A percentile compares a stretch with the other conserved stretches of the same genome.
These are phyloP conservation scores for Suillus fuscotomentosus DNA, from an alignment of 768 basidiomycete genomes.

Conservation along the genomic window DNA sequence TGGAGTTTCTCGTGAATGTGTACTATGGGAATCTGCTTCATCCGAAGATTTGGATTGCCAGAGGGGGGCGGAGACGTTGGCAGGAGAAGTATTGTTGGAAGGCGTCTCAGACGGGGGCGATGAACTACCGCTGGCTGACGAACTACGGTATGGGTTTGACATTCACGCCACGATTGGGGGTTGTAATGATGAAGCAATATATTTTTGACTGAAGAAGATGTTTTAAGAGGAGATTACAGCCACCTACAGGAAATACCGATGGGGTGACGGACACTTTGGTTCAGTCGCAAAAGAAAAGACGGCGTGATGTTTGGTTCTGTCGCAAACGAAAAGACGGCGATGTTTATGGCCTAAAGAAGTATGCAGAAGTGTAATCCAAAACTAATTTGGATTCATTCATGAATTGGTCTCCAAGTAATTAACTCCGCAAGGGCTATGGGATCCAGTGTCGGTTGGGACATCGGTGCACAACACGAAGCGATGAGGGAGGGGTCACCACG, in stretches of 20 bases:
- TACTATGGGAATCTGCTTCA: conserved; percentile 25
- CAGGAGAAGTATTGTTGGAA: conserved; percentile 45
- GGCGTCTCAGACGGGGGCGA: conserved; percentile 47
- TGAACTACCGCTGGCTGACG: conserved; percentile 46
- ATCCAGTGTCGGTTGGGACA: conserved; percentile 12
- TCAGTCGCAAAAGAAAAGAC: conserved; percentile 22
- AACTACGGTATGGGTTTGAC: conserved; percentile 49
- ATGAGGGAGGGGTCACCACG: conserved; percentile 12
- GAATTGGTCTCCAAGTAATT: conserved; percentile 27
- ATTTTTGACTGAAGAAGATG: conserved; percentile 20
- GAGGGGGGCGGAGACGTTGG: conserved; percentile 36
- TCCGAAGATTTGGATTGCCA: conserved; percentile 36
- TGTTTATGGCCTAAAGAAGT: conserved; percentile 26
- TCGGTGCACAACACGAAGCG: conserved; percentile 30
- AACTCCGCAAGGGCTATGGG: conserved; percentile 32
- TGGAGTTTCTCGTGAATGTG: conserved; percentile 39
- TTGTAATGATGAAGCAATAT: conserved; percentile 23
- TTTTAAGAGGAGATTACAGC: conserved; percentile 21
- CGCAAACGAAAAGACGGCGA: conserved; percentile 28
- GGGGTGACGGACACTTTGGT: conserved; percentile 22
- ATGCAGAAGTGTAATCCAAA: conserved; percentile 4
- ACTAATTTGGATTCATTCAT: conserved; percentile 3
- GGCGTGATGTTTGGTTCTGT: conserved; percentile 25
- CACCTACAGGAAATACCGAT: conserved; percentile 28
- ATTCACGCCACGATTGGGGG: conserved; percentile 28